Conservation (phyloP, 352 stramenopile species). For the Phytophthora citricola region DNA sequence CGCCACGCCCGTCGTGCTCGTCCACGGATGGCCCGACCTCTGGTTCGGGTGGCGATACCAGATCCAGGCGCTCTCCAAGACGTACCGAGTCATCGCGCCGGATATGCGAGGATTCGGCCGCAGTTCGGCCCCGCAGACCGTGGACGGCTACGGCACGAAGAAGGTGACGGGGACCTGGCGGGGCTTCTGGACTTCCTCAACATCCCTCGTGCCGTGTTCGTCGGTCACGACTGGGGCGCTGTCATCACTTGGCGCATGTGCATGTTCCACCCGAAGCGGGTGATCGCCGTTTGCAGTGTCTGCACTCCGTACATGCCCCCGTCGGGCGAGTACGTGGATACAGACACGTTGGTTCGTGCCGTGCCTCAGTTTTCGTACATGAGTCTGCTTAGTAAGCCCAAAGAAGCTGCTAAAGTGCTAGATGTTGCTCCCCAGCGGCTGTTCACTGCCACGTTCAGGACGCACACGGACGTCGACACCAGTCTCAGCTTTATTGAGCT, state of each 20-base stretch:
- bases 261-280: slow-evolving; percentile 62
- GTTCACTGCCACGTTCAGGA: slow-evolving; percentile 60
- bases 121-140: slow-evolving; percentile 48
- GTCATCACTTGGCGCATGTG: slow-evolving; percentile 69
- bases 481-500: slow-evolving; percentile 27
- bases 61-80: slow-evolving; percentile 57
- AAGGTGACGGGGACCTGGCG: slow-evolving; percentile 56
- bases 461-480: slow-evolving; percentile 41
- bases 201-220: slow-evolving; percentile 67
- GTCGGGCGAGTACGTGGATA: slow-evolving; percentile 43
- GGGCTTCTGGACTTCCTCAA: slow-evolving; percentile 63
- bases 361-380: slow-evolving; percentile 74
- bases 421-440: slow-evolving; percentile 50
- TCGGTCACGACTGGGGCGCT: slow-evolving; percentile 76
- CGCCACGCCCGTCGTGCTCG: slow-evolving; percentile 60
- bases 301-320: slow-evolving; percentile 73
- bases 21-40: slow-evolving; percentile 78
- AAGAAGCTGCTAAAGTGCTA: slow-evolving; percentile 42
- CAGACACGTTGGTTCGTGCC: slow-evolving; percentile 49
- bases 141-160: slow-evolving; percentile 57
- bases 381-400: slow-evolving; percentile 49
- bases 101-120: slow-evolving; percentile 63
- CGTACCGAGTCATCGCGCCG: slow-evolving; percentile 63
- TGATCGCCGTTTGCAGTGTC: slow-evolving; percentile 53
- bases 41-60: slow-evolving; percentile 78